Base-by-base conservation (phyloP, 176 grass and related monocot species). In the Oryza punctata region DNA sequence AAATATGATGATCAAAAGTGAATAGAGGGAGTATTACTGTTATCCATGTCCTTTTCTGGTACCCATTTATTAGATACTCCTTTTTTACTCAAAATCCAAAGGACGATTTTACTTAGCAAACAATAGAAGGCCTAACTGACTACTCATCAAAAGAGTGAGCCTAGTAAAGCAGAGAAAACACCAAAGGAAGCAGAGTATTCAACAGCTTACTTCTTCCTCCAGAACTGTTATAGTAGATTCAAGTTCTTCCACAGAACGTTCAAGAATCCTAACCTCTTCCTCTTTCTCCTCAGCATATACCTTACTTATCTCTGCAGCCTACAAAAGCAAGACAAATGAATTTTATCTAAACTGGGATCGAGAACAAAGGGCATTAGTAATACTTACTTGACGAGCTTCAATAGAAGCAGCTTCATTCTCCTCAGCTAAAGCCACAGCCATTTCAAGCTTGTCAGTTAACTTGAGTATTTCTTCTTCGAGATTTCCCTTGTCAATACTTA, bases 361-460 rank as follows among this genome's bases (percentile, higher is more conserved):
- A 81, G 79, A 63, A 57, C 23, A 69, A 64, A 63, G 6, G 46
- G 45, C 18, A 60, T 14, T 61, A 81, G 9, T 30, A 70, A 70
- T 63, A 76, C 91, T 77, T 94, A 97, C 94, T 86, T 97, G 91
- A 80, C 67, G 78, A 81, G 87, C 87, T 88, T 97, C 91, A 67
- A 91, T 86, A 86, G 89, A 81, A 64, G 90, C 74, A n/a, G 94
- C 94, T 94, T 97, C 94, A 75, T 87, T 94, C 79, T 97, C 94
- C 86, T 97, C 91, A 81, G 89, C 89, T 90, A 97, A 91, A 85
- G 94, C 78, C 82, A 90, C 81, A 52, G 89, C 63, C 91, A 97
- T 94, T 63, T 94, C 94, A 84, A 94, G 85, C 70, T 82, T 88
- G 27, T 89, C 82, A 49, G 68, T 91, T 78, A 97, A 90, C 30